Conservation (phyloP, 139 green algal genomes). For the Chlamydomonas sp. region DNA sequence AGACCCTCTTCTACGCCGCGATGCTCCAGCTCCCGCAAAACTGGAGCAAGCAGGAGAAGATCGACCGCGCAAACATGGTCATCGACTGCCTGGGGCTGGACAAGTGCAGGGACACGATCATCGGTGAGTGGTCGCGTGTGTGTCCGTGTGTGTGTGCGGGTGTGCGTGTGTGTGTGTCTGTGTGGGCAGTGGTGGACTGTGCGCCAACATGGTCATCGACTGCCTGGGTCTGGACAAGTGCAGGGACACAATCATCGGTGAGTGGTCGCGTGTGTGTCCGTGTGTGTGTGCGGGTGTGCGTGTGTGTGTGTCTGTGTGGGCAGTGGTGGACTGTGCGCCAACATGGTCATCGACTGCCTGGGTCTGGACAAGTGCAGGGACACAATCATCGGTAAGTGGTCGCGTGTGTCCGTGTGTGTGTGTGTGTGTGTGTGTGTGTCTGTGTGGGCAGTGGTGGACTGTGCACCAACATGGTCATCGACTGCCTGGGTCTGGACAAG, state of each 20-base stretch:
- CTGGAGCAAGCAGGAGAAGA: slow-evolving; percentile 56
- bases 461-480: background rate
- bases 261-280: background rate
- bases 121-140: slow-evolving; percentile 30
- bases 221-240: slow-evolving; percentile 12
- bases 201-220: background rate
- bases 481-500: slow-evolving; percentile 10
- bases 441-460: background rate
- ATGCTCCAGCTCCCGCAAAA: slow-evolving; percentile 66
- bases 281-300: background rate
- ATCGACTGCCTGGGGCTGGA: slow-evolving; percentile 60
- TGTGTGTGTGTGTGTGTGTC: background rate
- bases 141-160: background rate
- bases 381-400: background rate
- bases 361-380: slow-evolving; percentile 11
- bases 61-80: slow-evolving; percentile 60
- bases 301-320: background rate
- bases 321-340: background rate
- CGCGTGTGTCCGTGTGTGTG: background rate
- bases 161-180: background rate
- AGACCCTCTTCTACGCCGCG: slow-evolving; percentile 73
- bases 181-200: background rate
- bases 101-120: slow-evolving; percentile 81
- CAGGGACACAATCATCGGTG: background rate
- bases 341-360: background rate